Conservation (phyloP, 2,329 filamentous ascomycete species). For the Microcyclospora pomicola region DNA sequence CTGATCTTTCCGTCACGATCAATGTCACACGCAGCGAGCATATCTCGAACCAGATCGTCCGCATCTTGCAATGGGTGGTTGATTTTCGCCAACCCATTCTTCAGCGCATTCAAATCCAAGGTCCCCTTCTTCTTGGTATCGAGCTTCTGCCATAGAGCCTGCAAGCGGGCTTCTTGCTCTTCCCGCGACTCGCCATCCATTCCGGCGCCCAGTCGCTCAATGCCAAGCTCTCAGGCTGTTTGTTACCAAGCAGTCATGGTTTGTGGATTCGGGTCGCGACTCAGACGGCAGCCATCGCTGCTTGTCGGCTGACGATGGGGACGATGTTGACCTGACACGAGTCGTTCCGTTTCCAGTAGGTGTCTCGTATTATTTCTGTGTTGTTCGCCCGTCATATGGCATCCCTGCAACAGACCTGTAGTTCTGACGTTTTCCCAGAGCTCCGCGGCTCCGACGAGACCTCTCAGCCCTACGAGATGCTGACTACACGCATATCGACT, state of each 20-base stretch:
- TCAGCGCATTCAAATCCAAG: slow-evolving; percentile 70
- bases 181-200: slow-evolving; percentile 66
- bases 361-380: too few species aligned
- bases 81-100: slow-evolving; percentile 72
- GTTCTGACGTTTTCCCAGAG: too few species aligned
- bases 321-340: too few species aligned
- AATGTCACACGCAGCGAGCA: slow-evolving; percentile 70
- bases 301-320: too few species aligned
- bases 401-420: too few species aligned
- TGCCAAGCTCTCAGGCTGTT: slow-evolving; percentile 1
- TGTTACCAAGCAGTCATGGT: slow-evolving; percentile 12
- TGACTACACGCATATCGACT: background rate
- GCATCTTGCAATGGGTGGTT: slow-evolving; percentile 95
- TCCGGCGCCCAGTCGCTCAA: slow-evolving; percentile 1
- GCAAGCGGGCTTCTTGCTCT: slow-evolving; percentile 66
- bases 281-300: too few species aligned
- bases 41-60: slow-evolving; percentile 65
- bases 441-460: too few species aligned
- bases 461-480: background rate
- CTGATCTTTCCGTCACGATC: slow-evolving; percentile 82
- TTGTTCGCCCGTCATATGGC: too few species aligned
- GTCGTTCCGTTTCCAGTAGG: too few species aligned
- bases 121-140: slow-evolving; percentile 64
- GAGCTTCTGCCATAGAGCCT: slow-evolving; percentile 70
- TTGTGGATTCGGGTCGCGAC: background rate